A percentile compares a stretch with the other conserved stretches of the same genome.
These are phyloP conservation scores for Aspergillus amoenus DNA, from an alignment of 2,329 filamentous ascomycete species.

Conservation along the genomic window DNA sequence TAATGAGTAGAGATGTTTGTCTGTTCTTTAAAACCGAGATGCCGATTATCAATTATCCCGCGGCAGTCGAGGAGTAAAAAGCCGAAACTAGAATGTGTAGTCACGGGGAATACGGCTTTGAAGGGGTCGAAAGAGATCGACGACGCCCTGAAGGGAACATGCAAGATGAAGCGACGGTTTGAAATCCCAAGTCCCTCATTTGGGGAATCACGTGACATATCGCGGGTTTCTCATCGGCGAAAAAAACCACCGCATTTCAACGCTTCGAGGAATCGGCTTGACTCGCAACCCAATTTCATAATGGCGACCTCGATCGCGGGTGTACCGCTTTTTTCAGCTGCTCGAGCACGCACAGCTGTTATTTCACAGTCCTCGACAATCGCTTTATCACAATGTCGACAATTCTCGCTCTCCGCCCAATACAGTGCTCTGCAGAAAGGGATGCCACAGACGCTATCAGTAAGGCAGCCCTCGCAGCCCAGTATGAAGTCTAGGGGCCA, in stretches of 20 bases:
- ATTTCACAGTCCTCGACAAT: slow-evolving; percentile 13
- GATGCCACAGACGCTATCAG: slow-evolving; percentile 21
- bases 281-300: slow-evolving; percentile 7
- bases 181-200: neutral
- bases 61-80: neutral
- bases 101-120: neutral
- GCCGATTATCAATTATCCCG: neutral
- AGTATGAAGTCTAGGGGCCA: slow-evolving; percentile 39
- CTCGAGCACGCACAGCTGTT: slow-evolving; percentile 18
- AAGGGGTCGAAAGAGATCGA: neutral
- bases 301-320: slow-evolving; percentile 36
- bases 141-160: slow-evolving; percentile 4
- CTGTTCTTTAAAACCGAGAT: neutral
- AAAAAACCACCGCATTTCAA: slow-evolving; percentile 4
- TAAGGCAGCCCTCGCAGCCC: slow-evolving; percentile 35
- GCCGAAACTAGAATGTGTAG: neutral
- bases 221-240: slow-evolving; percentile 10
- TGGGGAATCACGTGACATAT: slow-evolving; percentile 8
- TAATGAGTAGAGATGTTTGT: neutral
- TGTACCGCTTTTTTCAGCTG: slow-evolving; percentile 21
- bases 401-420: slow-evolving; percentile 35
- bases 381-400: slow-evolving; percentile 29
- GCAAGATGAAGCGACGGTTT: neutral
- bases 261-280: slow-evolving; percentile 12
- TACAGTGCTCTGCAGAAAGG: slow-evolving; percentile 16